Conservation (phyloP, 495 filamentous ascomycete genomes). For the Aspergillus heteromorphus region DNA sequence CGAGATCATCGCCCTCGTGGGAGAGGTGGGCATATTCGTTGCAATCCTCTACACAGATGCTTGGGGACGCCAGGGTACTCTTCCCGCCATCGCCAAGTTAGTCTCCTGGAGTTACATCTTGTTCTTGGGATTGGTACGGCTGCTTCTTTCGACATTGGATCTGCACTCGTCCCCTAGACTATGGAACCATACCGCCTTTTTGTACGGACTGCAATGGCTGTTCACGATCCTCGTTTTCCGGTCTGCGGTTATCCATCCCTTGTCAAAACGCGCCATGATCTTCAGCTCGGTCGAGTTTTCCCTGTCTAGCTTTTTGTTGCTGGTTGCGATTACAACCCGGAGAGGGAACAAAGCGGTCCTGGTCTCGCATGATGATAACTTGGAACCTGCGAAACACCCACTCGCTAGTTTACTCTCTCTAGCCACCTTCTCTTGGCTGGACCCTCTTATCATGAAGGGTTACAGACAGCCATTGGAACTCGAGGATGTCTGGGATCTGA, state of each 20-base stretch:
- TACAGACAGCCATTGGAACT: constrained; percentile 81
- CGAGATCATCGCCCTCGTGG: constrained; percentile 71
- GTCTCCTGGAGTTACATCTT: constrained; percentile 78
- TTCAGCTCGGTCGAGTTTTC: constrained; percentile 67
- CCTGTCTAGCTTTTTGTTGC: constrained; percentile 64
- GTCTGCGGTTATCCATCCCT: constrained; percentile 75
- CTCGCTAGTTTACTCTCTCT: constrained; percentile 83
- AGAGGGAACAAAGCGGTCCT: constrained; percentile 88
- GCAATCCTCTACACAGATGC: constrained; percentile 49
- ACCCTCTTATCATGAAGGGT: constrained; percentile 83
- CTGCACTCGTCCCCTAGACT: constrained; percentile 61
- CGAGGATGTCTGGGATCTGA: constrained; percentile 84
- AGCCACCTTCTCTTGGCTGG: constrained; percentile 85
- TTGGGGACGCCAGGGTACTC: constrained; percentile 49
- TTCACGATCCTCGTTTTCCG: constrained; percentile 73
- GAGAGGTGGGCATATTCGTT: constrained; percentile 61
- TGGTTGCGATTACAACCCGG: constrained; percentile 72
- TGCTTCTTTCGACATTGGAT: constrained; percentile 64
- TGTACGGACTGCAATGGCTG: constrained; percentile 85
- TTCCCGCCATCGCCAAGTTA: constrained; percentile 61
- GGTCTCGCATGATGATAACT: constrained; percentile 76
- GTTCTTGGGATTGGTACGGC: constrained; percentile 63
- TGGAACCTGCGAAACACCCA: constrained; percentile 81
- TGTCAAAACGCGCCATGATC: constrained; percentile 46
- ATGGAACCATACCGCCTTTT: constrained; percentile 86